These are phyloP conservation scores for Aureobasidium sp. DNA, from an alignment of 2,329 filamentous ascomycete genomes.

Conservation along the genomic window DNA sequence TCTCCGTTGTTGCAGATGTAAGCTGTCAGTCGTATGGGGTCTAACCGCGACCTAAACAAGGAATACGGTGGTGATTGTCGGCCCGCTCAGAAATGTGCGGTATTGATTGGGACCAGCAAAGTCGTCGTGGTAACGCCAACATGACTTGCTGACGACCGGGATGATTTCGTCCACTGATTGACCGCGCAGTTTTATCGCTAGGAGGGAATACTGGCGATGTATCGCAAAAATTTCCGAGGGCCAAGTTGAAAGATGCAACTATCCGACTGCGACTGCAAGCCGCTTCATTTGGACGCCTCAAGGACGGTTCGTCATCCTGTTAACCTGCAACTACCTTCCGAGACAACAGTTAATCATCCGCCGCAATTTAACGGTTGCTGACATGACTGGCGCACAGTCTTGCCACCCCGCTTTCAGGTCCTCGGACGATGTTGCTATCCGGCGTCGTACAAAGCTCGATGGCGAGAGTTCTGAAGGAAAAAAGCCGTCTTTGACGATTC, in stretches of 20 bases:
- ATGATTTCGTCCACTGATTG: background rate
- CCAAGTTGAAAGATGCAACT: background rate
- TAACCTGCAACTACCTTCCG: background rate
- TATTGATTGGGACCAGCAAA: slow-evolving; percentile 13
- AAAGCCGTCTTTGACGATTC: background rate
- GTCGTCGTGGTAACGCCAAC: slow-evolving; percentile 6
- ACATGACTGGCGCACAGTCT: slow-evolving; percentile 8
- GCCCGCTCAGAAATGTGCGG: background rate
- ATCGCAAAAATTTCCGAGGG: slow-evolving; percentile 3
- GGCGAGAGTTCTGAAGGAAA: background rate
- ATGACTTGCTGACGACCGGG: slow-evolving; percentile 1
- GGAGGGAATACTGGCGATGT: slow-evolving; percentile 1
- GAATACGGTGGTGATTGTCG: background rate
- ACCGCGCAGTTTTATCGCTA: background rate
- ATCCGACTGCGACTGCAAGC: slow-evolving; percentile 4
- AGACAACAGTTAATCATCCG: background rate
- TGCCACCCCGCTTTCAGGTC: slow-evolving; percentile 5
- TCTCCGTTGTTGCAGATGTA: background rate
- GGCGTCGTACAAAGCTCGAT: background rate
- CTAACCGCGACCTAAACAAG: background rate
- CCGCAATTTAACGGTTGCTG: slow-evolving; percentile 1
- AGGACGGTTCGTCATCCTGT: background rate
- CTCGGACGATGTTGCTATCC: slow-evolving; percentile 3
- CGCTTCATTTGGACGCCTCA: slow-evolving; percentile 7
- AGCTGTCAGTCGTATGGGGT: slow-evolving; percentile 2